A percentile compares a stretch with the other conserved stretches of the same genome.
phyloP scores from a whole-genome alignment of 352 stramenopile species.

The Pythium biforme region DNA sequence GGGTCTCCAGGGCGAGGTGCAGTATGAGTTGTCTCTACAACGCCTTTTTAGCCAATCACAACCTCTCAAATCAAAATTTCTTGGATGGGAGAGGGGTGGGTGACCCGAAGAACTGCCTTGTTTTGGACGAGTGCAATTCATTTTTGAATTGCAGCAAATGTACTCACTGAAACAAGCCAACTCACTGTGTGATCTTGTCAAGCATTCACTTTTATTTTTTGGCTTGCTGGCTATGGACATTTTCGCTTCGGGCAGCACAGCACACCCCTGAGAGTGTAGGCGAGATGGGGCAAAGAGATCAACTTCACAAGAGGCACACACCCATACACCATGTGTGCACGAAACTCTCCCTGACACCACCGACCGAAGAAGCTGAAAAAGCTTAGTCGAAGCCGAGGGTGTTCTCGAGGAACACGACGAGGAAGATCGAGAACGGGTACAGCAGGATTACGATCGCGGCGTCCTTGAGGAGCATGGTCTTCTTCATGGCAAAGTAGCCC shows the following conservation, averaged over 20 bases:
- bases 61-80: neutral
- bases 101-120: constrained; percentile 16
- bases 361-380: too few species aligned
- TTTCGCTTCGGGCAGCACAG: neutral
- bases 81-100: constrained; percentile 13
- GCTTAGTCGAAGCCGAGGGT: constrained; percentile 89
- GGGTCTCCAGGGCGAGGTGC: neutral
- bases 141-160: neutral
- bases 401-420: constrained; percentile 94
- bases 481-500: constrained; percentile 79
- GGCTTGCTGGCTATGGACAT: neutral
- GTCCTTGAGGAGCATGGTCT: constrained; percentile 85
- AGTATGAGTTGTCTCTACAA: neutral
- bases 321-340: too few species aligned
- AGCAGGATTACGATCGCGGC: constrained; percentile 85
- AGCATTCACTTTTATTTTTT: neutral
- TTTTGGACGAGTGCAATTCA: constrained; percentile 1
- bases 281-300: too few species aligned
- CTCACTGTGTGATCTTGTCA: neutral
- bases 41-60: constrained; percentile 15
- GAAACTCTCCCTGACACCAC: too few species aligned
- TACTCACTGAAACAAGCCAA: constrained; percentile 4
- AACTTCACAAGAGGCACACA: neutral
- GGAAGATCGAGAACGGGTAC: constrained; percentile 92
- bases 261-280: too few species aligned